These are phyloP conservation scores for Apiospora saccharicola DNA, from an alignment of 2,329 filamentous ascomycete species.

Conservation along the genomic window DNA sequence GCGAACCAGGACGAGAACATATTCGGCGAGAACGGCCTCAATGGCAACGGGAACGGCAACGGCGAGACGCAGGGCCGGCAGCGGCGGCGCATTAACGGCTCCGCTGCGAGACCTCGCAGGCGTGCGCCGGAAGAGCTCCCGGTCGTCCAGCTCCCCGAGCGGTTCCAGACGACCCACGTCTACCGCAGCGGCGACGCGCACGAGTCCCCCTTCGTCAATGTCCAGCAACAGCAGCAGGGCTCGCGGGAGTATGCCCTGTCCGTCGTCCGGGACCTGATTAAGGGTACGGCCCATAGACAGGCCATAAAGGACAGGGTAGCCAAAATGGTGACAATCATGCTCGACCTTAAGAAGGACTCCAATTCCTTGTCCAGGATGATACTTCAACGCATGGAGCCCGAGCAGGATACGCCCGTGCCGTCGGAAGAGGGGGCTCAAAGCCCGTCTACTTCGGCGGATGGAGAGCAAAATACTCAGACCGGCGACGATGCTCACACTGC, in stretches of 20 bases:
- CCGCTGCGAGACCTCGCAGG: slow-evolving; percentile 35
- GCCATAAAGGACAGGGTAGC: too few species aligned
- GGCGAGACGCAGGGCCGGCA: slow-evolving; percentile 38
- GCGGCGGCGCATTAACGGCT: slow-evolving; percentile 32
- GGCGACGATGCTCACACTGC: neutral
- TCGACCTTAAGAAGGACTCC: neutral
- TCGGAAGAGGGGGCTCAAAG: neutral
- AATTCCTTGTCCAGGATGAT: neutral
- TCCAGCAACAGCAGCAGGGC: neutral
- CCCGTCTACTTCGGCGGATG: neutral
- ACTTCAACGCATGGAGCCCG: too few species aligned
- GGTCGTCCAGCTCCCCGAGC: slow-evolving; percentile 61
- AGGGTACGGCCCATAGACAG: neutral
- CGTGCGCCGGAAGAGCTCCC: slow-evolving; percentile 53
- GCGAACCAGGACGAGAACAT: slow-evolving; percentile 31
- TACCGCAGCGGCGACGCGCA: slow-evolving; percentile 44
- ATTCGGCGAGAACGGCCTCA: slow-evolving; percentile 33
- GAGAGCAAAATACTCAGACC: neutral
- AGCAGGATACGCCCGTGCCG: neutral
- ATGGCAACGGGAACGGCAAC: slow-evolving; percentile 22
- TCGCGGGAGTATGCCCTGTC: neutral
- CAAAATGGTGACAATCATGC: neutral
- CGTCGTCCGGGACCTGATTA: neutral
- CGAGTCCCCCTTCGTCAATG: slow-evolving; percentile 2
- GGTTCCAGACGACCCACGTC: slow-evolving; percentile 63